Evolutionary conservation across 2,329 filamentous ascomycete species (phyloP).

Genomic region (Plenodomus lindquistii): DNA sequence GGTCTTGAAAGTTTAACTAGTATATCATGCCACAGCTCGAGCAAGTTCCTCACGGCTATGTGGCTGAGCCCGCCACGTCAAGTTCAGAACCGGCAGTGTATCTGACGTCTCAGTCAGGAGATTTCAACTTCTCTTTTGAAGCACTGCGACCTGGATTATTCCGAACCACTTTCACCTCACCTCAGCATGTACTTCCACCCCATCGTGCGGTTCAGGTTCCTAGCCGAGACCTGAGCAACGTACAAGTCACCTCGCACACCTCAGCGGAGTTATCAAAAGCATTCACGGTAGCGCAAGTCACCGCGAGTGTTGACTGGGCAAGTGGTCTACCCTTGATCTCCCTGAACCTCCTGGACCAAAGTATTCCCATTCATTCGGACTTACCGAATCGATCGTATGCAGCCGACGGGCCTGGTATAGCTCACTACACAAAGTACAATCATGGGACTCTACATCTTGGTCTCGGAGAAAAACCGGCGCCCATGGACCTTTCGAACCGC

Average conservation of each 20-base stretch:
- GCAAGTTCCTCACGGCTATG: slow-evolving; percentile 44
- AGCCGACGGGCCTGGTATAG: slow-evolving; percentile 63
- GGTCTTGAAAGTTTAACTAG: neutral
- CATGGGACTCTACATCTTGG: slow-evolving; percentile 68
- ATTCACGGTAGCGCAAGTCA: slow-evolving; percentile 55
- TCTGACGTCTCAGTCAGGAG: slow-evolving; percentile 50
- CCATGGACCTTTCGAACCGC: slow-evolving; percentile 71
- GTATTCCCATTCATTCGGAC: slow-evolving; percentile 64
- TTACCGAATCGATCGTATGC: slow-evolving; percentile 68
- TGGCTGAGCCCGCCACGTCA: slow-evolving; percentile 26
- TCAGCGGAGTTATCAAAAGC: slow-evolving; percentile 44
- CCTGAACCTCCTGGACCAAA: slow-evolving; percentile 55
- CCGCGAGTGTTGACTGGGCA: slow-evolving; percentile 63
- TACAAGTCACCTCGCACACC: slow-evolving; percentile 37
- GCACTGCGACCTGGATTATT: slow-evolving; percentile 66
- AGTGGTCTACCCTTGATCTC: slow-evolving; percentile 60
- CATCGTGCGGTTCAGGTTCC: slow-evolving; percentile 63
- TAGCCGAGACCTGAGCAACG: slow-evolving; percentile 36
- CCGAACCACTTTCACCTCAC: slow-evolving; percentile 67
- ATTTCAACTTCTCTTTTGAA: slow-evolving; percentile 65
- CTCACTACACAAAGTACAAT: slow-evolving; percentile 68
- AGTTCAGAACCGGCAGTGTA: slow-evolving; percentile 36
- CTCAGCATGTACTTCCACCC: slow-evolving; percentile 65
- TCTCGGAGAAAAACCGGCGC: slow-evolving; percentile 72
- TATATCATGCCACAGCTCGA: slow-evolving; percentile 56